Evolutionary conservation across 2,329 filamentous ascomycete species (phyloP), one percentile per base, ranked within the genome.

Genomic region (Endoconidiophora polonica): DNA sequence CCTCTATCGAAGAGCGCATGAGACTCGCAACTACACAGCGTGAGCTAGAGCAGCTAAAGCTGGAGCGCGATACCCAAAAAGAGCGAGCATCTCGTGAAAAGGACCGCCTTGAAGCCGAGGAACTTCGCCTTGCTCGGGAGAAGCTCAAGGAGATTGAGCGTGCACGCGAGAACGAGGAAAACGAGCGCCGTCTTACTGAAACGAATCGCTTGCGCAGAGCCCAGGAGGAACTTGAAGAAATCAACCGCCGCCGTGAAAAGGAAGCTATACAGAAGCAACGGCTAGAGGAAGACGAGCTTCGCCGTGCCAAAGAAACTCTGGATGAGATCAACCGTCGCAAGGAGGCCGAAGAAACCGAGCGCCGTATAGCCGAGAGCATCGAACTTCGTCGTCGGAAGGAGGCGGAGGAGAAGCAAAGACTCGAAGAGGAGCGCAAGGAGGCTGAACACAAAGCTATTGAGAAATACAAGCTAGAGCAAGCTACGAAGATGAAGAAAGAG

Each of bases 281-380:
- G 51, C n/a, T 22, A 3, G 49, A 51, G 26, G 36, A 46, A 41
- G 54, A 55, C n/a, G 66, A 69, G 55, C 64, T 69, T 37, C 63
- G 65, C 49, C 61, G 59, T 16, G 67, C 68, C 39, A 72, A 70
- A 59, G 62, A 62, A 37, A 71, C 71, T 59, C 61, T 75, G 1
- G 66, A 71, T 24, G 62, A 65, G 20, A 69, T 71, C 53, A 71
- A 65, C 53, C 58, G 60, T n/a, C 62, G 63, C 16, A 65, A 70
- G 55, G 65, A 68, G n/a, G 66, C 65, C 20, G 65, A 65, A n/a
- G 67, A 67, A 56, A 67, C 72, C 55, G 66, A 73, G 58, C 65
- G 65, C 49, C 68, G 71, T 20, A 68, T 77, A 49, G 72, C 69
- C 59, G 66, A 68, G 56, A 70, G 74, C 55, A 59, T 75, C 1